Conservation (phyloP, 1,139 yeast genomes). For the Candida tropicalis region DNA sequence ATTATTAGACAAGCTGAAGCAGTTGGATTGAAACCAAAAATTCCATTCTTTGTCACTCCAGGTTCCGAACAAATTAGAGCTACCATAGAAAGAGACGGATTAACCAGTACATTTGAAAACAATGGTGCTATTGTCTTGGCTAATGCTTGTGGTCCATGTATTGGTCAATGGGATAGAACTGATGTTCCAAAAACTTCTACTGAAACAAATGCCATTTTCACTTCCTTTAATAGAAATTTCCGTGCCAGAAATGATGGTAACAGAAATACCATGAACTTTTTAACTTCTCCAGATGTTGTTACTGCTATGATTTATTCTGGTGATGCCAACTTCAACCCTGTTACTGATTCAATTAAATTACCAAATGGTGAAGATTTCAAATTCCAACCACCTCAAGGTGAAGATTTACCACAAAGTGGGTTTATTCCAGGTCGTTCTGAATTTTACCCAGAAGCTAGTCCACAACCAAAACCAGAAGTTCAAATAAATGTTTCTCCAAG, state of each 20-base stretch:
- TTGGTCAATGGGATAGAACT: slow-evolving; percentile 96
- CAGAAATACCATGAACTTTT: slow-evolving; percentile 93
- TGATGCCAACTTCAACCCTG: slow-evolving; percentile 83
- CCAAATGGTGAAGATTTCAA: slow-evolving; percentile 70
- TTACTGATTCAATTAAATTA: slow-evolving; percentile 70
- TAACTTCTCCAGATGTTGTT: slow-evolving; percentile 95
- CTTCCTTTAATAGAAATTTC: slow-evolving; percentile 96
- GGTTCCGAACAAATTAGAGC: slow-evolving; percentile 99
- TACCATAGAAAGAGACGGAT: slow-evolving; percentile 93
- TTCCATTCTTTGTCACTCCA: slow-evolving; percentile 93
- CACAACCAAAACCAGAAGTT: slow-evolving; percentile 71
- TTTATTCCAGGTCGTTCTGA: slow-evolving; percentile 80
- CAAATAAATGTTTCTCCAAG: slow-evolving; percentile 73
- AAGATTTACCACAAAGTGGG: slow-evolving; percentile 79
- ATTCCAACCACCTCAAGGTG: slow-evolving; percentile 78
- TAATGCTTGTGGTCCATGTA: slow-evolving; percentile 99
- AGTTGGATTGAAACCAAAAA: slow-evolving; percentile 88
- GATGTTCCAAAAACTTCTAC: slow-evolving; percentile 65
- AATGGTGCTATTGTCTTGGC: slow-evolving; percentile 92
- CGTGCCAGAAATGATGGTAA: slow-evolving; percentile 97
- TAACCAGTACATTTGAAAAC: slow-evolving; percentile 73
- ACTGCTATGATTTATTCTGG: slow-evolving; percentile 97
- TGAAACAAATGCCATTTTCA: slow-evolving; percentile 80
- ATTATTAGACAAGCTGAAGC: slow-evolving; percentile 81
- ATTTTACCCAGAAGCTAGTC: slow-evolving; percentile 83